Evolutionary conservation across 2,329 filamentous ascomycete genomes (phyloP).

Genomic region (Phaeoacremonium minimum): DNA sequence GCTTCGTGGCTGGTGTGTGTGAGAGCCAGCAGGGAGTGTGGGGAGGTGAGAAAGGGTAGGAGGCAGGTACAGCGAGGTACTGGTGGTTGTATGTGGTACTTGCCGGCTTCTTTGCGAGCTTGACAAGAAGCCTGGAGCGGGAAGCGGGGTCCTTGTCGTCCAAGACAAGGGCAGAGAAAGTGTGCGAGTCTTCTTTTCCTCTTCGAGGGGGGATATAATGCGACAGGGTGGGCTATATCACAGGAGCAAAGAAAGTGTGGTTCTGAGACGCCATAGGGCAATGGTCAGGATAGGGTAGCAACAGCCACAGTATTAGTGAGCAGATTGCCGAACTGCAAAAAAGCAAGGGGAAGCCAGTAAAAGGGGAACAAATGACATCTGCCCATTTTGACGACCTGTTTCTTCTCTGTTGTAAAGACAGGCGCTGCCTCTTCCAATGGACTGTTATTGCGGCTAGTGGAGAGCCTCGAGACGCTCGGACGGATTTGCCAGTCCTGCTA

Average conservation of each 20-base stretch:
- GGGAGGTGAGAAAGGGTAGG: slow-evolving; percentile 5
- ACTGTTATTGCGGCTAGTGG: no score
- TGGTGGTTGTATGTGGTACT: slow-evolving; percentile 4
- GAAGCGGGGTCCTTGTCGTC: slow-evolving; percentile 9
- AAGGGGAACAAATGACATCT: no score
- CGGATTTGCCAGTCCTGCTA: no score
- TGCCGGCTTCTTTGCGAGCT: slow-evolving; percentile 6
- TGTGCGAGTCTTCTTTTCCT: slow-evolving; percentile 13
- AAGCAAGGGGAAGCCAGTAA: slow-evolving; percentile 12
- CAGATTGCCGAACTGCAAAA: slow-evolving; percentile 22
- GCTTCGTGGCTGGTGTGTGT: slow-evolving; percentile 2
- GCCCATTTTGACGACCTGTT: no score
- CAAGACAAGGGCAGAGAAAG: slow-evolving; percentile 11
- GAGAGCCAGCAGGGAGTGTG: no score
- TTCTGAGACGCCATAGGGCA: slow-evolving; percentile 19
- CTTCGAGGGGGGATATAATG: slow-evolving; percentile 20
- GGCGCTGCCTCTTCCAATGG: no score
- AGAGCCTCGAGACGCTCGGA: no score
- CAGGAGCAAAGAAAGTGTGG: slow-evolving; percentile 15
- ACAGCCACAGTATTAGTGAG: slow-evolving; percentile 17
- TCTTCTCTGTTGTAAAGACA: no score
- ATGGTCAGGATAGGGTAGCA: slow-evolving; percentile 10
- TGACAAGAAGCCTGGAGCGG: slow-evolving; percentile 4
- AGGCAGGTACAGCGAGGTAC: slow-evolving; percentile 5
- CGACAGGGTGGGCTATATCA: slow-evolving; percentile 22